Evolutionary conservation across 495 filamentous ascomycete species (phyloP), one percentile per base, ranked within the genome.

Genomic region (Penicillium manginii): DNA sequence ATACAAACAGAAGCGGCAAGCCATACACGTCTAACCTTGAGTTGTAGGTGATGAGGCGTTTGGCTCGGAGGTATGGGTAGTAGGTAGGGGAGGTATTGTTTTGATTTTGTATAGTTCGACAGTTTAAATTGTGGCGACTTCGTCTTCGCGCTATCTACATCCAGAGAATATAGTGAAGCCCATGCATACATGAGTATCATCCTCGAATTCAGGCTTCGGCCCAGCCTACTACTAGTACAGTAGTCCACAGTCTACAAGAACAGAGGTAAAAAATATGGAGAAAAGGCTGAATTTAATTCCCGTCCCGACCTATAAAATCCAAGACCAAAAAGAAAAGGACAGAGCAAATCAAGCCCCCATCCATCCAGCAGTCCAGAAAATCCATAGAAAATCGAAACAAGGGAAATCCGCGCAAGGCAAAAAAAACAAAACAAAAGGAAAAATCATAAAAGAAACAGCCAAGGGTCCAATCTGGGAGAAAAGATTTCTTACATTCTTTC

Each of bases 241-340:
- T 29, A 7, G 26, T 29, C 26, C 26, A 29, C 26, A 29, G 6
- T 29, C 26, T 29, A 54, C 17, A 52, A 17, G 43, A 45, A 23
- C 29, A 40, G 50, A 52, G 57, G 60, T 55, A 50, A 51, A 53
- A 54, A 46, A 29, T 5, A 23, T 47, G 7, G 2, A 22, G 26
- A 22, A 47, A 47, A 47, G 45, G 45, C 45, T 47, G 45, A 26
- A 47, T 47, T 47, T 26, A 23, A 47, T 47, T 43, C 40, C 40
- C 29, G 40, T 37, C 37, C 12, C 42, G 56, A 1, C 21, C 40
- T 9, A 45, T 9, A 10, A 22, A 15, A 23, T 19, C 22, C 35
- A 37, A n/a, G 15, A 47, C n/a, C n/a, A 23, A 47, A 39, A 57
- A 49, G 48, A 55, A 5, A 19, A n/a, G n/a, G 8, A 9, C 10